Evolutionary conservation across 768 basidiomycete genomes (phyloP), one percentile per base, ranked within the genome.

Genomic region (Lactifluus piperatus): DNA sequence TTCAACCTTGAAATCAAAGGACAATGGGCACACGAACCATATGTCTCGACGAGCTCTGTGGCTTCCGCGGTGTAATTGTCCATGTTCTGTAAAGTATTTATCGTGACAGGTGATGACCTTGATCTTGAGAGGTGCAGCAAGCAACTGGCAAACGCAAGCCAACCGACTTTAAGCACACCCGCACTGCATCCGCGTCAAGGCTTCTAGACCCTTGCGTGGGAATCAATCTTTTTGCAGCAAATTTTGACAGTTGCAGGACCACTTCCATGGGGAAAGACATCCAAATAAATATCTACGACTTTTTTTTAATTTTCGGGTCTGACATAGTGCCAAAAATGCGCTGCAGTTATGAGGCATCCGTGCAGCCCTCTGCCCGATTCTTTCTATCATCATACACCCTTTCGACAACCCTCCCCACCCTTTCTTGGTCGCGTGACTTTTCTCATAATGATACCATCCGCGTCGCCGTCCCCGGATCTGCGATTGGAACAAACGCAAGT

Each of bases 41-140:
- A 97, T 62, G 93, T 92, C 74, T 97, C 94, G 65, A 94, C 71
- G 50, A 97, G 82, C 71, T 97, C 94, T 54, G 94, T 95, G 13
- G 88, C 91, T 66, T 92, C 92, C 50, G 77, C 80, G 51, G 88
- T 80, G 72, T 83, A 87, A 67, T 88, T 84, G 70, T 80, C 76
- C 66, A 77, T 70, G 45, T 79, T n/a, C 43, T 43, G 86, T 86
- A 62, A 3, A 24, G 16, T 39, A n/a, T 39, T 39, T 18, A 18
- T 39, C 39, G 39, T 39, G 39, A 36, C 11, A 4, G 36, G 36
- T 10, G 9, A 5, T n/a, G 13, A 36, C 3, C n/a, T n/a, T n/a
- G 24, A 51, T 5, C 43, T 26, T 47, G 45, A 20, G 14, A n/a
- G 44, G 44, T 11, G 20, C 30, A 2, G 27, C n/a, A 30, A 30